Base-by-base conservation (phyloP, 208 protist species). In the Trypanosoma cruzi region DNA sequence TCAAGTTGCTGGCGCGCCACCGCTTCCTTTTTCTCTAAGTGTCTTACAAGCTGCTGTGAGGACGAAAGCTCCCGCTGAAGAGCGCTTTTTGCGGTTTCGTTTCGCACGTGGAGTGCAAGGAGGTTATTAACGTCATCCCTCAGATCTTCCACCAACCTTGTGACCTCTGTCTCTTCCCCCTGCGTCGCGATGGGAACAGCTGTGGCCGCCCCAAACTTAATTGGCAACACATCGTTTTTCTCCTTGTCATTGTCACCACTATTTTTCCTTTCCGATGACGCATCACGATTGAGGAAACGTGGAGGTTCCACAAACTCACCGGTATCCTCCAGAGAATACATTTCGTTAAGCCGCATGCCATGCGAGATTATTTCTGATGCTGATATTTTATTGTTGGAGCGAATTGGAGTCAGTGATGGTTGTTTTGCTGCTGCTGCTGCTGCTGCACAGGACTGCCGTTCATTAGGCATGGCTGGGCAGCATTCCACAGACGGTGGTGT, bases 101-200 rank as follows among this genome's bases (percentile, higher is more conserved):
- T 66, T 36, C 44, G 50, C 20, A 57, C 36, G 3, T 73, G 67
- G n/a, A 70, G 54, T 0, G 73, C 73, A 34, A 57, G 42, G 29
- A 79, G 73, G n/a, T 69, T 42, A 57, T 50, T 52, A 0, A 79
- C 67, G 22, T 79, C 70, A 54, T 67, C 70, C 24, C 36, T 44
- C 24, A 75, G 22, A 5, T 49, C 20, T 37, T 67, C 49, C 48
- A 67, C 59, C 14, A 67, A 20, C 20, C 31, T 18, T 10, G 52
- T 40, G 37, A 67, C 50, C n/a, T 50, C 32, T 54, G 29, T 22
- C 44, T 37, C 13, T 26, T 18, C 26, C 46, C 31, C 20, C 14
- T 60, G 55, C 16, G 18, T 60, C 31, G 6, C 55, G 26, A 2
- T 22, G 18, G 31, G 42, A 11, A 31, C 1, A 40, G 31, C 13